A percentile compares a stretch with the other conserved stretches of the same genome.
Conservation (phyloP, 1,139 yeast species). For the Kurtzmaniella quercitrusa region DNA sequence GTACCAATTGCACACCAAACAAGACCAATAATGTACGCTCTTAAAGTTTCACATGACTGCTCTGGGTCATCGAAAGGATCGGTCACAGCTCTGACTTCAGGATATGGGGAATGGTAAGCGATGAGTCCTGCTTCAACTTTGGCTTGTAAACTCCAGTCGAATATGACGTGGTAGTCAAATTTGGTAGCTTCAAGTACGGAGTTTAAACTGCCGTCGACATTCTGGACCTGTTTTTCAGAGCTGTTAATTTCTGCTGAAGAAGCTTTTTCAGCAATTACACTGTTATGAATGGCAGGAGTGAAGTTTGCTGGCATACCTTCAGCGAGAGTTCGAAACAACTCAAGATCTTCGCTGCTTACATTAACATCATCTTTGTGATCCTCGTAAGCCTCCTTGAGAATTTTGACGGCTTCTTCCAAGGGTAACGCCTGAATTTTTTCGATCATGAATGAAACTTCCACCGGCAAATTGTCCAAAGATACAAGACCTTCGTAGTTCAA, state of each 20-base stretch:
- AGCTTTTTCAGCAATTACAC: neutral
- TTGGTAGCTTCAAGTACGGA: neutral
- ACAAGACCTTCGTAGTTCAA: constrained; percentile 25
- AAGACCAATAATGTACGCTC: constrained; percentile 45
- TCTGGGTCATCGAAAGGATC: constrained; percentile 43
- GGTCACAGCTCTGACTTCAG: constrained; percentile 53
- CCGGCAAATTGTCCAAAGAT: constrained; percentile 24
- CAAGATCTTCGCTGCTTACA: constrained; percentile 14
- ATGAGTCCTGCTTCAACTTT: constrained; percentile 37
- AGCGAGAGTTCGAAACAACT: constrained; percentile 9
- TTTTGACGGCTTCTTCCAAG: constrained; percentile 19
- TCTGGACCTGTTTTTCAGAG: too few species aligned
- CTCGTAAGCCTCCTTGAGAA: constrained; percentile 15
- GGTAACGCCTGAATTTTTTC: constrained; percentile 24
- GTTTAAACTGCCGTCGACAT: neutral
- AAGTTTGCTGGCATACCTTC: neutral
- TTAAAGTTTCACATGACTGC: constrained; percentile 45
- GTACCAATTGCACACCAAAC: constrained; percentile 52
- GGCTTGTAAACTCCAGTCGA: constrained; percentile 20
- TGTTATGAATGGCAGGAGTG: neutral
- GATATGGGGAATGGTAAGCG: constrained; percentile 50
- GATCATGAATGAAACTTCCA: constrained; percentile 24
- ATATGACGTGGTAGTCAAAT: neutral
- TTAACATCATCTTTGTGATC: constrained; percentile 21
- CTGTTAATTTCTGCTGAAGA: too few species aligned